Evolutionary conservation across 768 basidiomycete species (phyloP).

Genomic region (Russula abietina): DNA sequence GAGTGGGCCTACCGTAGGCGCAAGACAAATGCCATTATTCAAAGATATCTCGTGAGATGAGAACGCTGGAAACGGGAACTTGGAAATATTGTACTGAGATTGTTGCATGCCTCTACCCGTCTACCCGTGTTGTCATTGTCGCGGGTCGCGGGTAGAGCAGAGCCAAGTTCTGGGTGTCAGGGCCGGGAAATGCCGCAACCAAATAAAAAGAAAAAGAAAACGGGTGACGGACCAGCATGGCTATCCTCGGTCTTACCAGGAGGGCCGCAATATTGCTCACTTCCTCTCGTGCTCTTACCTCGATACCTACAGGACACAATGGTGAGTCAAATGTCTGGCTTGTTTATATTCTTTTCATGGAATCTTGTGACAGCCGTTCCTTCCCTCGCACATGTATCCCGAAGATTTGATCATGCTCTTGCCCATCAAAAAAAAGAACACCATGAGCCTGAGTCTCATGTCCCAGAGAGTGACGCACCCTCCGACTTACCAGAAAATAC

Average conservation of each 20-base stretch:
- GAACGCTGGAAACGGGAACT: not conserved
- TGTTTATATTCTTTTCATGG: not conserved
- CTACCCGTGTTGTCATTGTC: too few relatives aligned
- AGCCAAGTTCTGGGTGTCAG: not conserved
- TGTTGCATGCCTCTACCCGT: not conserved
- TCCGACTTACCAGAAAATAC: not conserved
- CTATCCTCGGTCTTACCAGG: conserved; percentile 6
- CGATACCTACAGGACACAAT: not conserved
- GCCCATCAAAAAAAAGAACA: conserved; percentile 2
- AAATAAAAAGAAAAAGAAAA: not conserved
- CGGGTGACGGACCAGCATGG: not conserved
- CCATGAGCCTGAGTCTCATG: not conserved
- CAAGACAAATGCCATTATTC: not conserved
- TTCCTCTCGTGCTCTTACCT: not conserved
- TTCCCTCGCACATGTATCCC: conserved; percentile 5
- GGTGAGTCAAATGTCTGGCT: conserved; percentile 1
- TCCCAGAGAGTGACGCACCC: not conserved
- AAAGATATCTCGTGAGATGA: not conserved
- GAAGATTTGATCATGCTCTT: conserved; percentile 20
- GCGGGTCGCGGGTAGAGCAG: too few relatives aligned
- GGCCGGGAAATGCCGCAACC: not conserved
- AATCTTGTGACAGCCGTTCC: conserved; percentile 7
- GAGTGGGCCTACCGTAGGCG: too few relatives aligned
- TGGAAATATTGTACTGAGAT: not conserved
- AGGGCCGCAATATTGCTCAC: not conserved